Evolutionary conservation across 1,284 basidiomycete species (phyloP).

Genomic region (Crucibulum cyathiforme): DNA sequence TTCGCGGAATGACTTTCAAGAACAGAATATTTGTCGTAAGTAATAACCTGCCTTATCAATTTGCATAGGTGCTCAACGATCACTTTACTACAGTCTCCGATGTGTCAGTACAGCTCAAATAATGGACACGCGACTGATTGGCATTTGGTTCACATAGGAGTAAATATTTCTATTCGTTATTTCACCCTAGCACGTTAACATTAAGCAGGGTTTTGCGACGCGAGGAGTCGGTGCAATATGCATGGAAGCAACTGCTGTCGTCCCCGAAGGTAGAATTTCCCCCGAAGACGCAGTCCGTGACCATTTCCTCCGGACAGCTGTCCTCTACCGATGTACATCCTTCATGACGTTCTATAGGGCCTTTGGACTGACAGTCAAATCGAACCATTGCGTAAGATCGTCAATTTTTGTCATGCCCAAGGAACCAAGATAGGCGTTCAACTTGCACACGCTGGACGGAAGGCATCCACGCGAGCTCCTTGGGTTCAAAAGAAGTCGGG

Average conservation of each 20-base stretch:
- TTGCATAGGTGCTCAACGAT: background rate
- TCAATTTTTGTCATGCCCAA: slow-evolving; percentile 51
- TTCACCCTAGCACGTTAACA: background rate
- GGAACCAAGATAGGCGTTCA: slow-evolving; percentile 8
- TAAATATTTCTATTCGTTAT: slow-evolving; percentile 16
- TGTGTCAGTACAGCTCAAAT: slow-evolving; percentile 81
- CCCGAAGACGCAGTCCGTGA: slow-evolving; percentile 62
- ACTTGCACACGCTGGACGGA: slow-evolving; percentile 71
- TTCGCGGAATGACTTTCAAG: slow-evolving; percentile 71
- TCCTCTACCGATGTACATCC: background rate
- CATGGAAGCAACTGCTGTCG: slow-evolving; percentile 74
- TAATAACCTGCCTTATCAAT: background rate
- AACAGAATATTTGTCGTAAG: slow-evolving; percentile 72
- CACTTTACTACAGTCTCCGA: slow-evolving; percentile 58
- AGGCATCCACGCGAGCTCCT: slow-evolving; percentile 65
- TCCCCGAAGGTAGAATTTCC: slow-evolving; percentile 80
- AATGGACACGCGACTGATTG: slow-evolving; percentile 78
- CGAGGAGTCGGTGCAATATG: slow-evolving; percentile 69
- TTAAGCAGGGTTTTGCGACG: slow-evolving; percentile 57
- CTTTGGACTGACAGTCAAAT: slow-evolving; percentile 79
- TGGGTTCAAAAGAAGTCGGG: slow-evolving; percentile 55
- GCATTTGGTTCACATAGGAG: slow-evolving; percentile 79
- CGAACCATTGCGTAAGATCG: slow-evolving; percentile 65
- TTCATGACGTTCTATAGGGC: slow-evolving; percentile 44
- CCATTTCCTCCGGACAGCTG: slow-evolving; percentile 2